Evolutionary conservation across 2,329 filamentous ascomycete species (phyloP).

Genomic region (Pseudogymnoascus sp.): DNA sequence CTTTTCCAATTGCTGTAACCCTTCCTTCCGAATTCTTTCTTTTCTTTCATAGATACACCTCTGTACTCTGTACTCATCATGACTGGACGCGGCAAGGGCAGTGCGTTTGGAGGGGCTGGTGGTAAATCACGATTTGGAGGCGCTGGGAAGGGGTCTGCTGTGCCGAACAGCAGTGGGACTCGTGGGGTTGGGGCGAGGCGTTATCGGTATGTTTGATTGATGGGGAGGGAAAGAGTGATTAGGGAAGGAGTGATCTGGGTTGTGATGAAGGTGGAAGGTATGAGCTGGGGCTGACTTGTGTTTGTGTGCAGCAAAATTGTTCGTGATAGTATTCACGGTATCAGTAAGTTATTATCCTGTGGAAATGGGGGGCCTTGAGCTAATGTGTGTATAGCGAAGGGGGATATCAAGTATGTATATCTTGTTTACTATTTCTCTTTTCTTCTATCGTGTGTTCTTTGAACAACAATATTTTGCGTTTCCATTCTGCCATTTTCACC

Average conservation of each 20-base stretch:
- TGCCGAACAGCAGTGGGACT: background rate
- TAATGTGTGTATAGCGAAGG: conserved; percentile 37
- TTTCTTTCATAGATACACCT: background rate
- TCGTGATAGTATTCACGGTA: conserved; percentile 39
- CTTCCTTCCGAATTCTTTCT: background rate
- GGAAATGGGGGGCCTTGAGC: conserved; percentile 10
- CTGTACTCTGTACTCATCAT: background rate
- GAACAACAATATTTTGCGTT: background rate
- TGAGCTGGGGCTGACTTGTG: too few relatives aligned
- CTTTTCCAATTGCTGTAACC: background rate
- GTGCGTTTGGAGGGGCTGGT: background rate
- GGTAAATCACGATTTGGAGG: background rate
- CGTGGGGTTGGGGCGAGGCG: background rate
- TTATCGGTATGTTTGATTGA: background rate
- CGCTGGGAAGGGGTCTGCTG: background rate
- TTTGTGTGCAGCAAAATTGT: conserved; percentile 43
- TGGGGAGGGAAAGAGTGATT: background rate
- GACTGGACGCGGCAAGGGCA: background rate
- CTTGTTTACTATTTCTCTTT: background rate
- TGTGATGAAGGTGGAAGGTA: background rate
- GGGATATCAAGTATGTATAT: conserved; percentile 40
- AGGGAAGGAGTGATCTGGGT: background rate
- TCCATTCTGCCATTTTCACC: background rate
- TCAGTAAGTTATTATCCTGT: conserved; percentile 36
- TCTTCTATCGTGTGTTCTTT: background rate